Base-by-base conservation (phyloP, 352 stramenopile genomes). In the Plasmopara viticola region DNA sequence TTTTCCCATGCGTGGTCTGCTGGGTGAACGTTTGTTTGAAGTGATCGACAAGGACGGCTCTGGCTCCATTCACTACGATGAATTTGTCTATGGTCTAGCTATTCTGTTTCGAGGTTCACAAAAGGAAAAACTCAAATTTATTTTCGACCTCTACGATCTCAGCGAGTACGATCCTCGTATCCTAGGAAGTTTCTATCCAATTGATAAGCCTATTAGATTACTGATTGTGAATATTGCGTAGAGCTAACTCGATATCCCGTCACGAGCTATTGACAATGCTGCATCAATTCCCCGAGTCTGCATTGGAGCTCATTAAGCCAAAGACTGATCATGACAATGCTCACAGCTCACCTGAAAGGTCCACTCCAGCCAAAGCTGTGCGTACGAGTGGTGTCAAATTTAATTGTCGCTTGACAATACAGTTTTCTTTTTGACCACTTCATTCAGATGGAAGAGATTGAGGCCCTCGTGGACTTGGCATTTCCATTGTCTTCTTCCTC, bases 141-240 rank as follows among this genome's bases (percentile, higher is more conserved):
- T 97, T 42, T 97, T 97, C 50, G 84, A 95, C 48, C 71, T 97
- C 42, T 96, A 96, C 64, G 91, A 97, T 52, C 71, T 97, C 20
- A 87, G 74, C 66, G 76, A 84, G 74, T 90, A 62, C 25, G 63
- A 43, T n/a, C 17, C 9, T 60, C 33, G 30, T 9, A 1, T 35
- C 9, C 2, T 29, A 14, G 14, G 30, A 25, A 25, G 20, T 25
- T 3, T 3, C 1, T 25, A 3, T 25, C 3, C 20, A 25, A 25
- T 25, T 48, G 14, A 30, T 37, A 18, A 45, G 45, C 29, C 46
- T 69, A 45, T 2, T 17, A 1, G 7, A 62, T 53, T 45, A 40
- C 14, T 7, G 7, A 62, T 53, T 45, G 40, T 68, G 0, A 44
- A 44, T 63, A 30, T 2, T 44, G 9, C 48, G 9, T 48, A 72